Conservation (phyloP, 2,329 filamentous ascomycete genomes). For the Fusarium nygamai region DNA sequence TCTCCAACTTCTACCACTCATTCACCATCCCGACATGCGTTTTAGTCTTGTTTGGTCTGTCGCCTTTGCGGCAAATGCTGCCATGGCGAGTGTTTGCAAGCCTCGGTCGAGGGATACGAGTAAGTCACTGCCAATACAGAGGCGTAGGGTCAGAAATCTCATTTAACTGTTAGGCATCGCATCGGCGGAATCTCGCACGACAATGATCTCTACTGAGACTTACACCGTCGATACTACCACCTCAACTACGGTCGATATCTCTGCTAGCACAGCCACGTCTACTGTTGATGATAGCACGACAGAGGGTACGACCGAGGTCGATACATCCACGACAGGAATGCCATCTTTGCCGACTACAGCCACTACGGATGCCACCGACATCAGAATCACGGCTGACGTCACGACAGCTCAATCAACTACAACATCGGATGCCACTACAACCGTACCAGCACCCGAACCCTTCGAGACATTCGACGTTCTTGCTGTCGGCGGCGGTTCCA, state of each 20-base stretch:
- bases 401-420: neutral
- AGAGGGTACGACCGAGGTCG: fast-evolving
- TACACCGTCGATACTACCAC: neutral
- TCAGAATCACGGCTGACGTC: neutral
- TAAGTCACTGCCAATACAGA: neutral
- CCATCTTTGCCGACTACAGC: neutral
- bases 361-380: neutral
- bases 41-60: neutral
- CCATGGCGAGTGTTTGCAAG: neutral
- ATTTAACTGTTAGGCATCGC: neutral
- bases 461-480: neutral
- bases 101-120: neutral
- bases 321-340: neutral
- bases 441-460: neutral
- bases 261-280: neutral
- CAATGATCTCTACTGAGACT: neutral
- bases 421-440: neutral
- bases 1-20: neutral
- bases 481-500: neutral
- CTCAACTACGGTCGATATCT: neutral
- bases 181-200: neutral
- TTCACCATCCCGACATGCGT: neutral
- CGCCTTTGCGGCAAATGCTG: neutral
- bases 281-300: neutral
- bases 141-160: too few relatives aligned